Base-by-base conservation (phyloP, 192 early-diverging fungal genomes). In the Spizellomyces punctatus region DNA sequence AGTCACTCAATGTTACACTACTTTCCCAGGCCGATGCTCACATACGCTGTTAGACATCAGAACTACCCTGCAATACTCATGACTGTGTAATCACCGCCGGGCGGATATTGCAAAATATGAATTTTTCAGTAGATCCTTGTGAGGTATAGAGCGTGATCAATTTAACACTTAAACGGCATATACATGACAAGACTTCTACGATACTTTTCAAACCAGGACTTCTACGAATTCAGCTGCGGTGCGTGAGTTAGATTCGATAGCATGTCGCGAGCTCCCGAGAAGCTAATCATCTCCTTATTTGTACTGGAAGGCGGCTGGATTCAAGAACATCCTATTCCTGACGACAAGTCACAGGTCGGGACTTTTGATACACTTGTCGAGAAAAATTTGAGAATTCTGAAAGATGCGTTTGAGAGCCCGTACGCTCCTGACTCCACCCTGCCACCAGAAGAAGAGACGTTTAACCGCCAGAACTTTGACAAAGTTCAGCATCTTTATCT, bases 101-200 rank as follows among this genome's bases (percentile, higher is more conserved):
- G 6, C 60, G 78, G 9, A 86, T 91, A 60, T 71, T 90, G 10
- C 46, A 59, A 7, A 82, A 82, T 19, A 78, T 91, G 50, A 85
- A 90, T 67, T 62, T 77, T 6, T 67, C 71, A 42, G 79, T 78
- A 0, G 86, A 91, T 76, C 89, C 90, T 8, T 91, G 90, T 52
- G 65, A 78, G 22, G 89, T 72, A 69, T 45, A 5, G 9, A 70
- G 27, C 3, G 10, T 47, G 1, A 14, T 22, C 5, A n/a, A n/a
- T 19, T 4, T 22, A n/a, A 2, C 1, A 12, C 8, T 48, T 21
- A 19, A 12, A 36, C 9, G 12, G 0, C 27, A 10, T 9, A 69
- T 10, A 10, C 8, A 16, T n/a, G 57, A 61, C 65, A 1, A 69
- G 14, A 17, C 54, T 10, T 66, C 16, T 66, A n/a, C 66, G 58